Evolutionary conservation across 495 filamentous ascomycete genomes (phyloP), one percentile per base, ranked within the genome.

Genomic region (Trichocladium uniseriatum): DNA sequence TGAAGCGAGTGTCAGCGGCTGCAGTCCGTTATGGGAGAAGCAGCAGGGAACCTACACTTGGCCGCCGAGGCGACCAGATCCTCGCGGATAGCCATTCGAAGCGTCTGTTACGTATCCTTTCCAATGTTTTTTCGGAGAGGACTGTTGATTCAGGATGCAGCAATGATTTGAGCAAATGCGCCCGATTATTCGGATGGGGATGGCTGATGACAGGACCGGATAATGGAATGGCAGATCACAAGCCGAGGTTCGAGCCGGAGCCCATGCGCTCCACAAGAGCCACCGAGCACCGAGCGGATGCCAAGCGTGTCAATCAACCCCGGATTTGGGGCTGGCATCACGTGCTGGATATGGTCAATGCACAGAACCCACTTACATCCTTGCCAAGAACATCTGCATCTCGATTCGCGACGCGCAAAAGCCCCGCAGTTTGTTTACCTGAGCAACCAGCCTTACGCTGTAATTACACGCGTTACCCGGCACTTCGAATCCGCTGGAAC

Each of bases 21-120:
- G 55, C 51, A 57, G 36, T 58, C 47, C 42, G 27, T 48, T 39
- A 35, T 40, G 24, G 18, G 36, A 49, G 39, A 62, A 68, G 74
- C 67, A 75, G 53, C 2, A n/a, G n/a, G n/a, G 62, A 69, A 76
- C 84, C 78, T 62, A 65, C 66, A 71, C 48, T 59, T 48, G 47
- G 73, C 63, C 74, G 87, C 88, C 58, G 86, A 90, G 57, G 80
- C 70, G 61, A 94, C 82, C 51, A 94, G 69, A 63, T 94, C 87
- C 80, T 94, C 87, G 52, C 88, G 84, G 61, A 83, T 81, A 59
- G 82, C 71, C 85, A 89, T 89, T 49, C 47, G 77, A 29, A 31
- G 35, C 31, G 22, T 24, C 24, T 38, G 8, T 28, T 6, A 16
- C 21, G 10, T 3, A 6, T 41, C 38, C 40, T 42, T 10, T 14